Percentiles rank a stretch among this genome's conserved stretches.
Evolutionary conservation across 2,329 filamentous ascomycete genomes (phyloP).

Genomic region (Scleromitrula shiraiana): DNA sequence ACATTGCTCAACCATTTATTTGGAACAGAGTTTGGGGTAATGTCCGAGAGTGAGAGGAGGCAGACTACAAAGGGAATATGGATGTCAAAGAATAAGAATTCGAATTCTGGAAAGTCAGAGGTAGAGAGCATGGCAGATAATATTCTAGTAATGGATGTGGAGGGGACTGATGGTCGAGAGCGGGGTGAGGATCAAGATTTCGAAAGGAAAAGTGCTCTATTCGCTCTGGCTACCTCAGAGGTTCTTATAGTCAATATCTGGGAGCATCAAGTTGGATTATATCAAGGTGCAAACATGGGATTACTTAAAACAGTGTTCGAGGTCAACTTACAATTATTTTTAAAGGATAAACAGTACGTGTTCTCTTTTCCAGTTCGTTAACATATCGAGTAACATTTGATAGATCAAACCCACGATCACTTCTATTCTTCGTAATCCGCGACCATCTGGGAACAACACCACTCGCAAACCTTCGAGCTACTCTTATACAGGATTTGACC

Average conservation of each 20-base stretch:
- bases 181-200: conserved; percentile 98
- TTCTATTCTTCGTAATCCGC: conserved; percentile 97
- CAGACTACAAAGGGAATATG: conserved; percentile 99
- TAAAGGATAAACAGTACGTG: conserved; percentile 85
- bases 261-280: conserved; percentile 97
- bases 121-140: conserved; percentile 79
- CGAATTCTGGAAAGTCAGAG: conserved; percentile 39
- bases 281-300: conserved; percentile 98
- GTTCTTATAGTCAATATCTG: conserved; percentile 98
- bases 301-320: conserved; percentile 98
- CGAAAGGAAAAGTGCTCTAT: conserved; percentile 94
- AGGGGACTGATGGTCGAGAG: conserved; percentile 93
- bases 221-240: conserved; percentile 94
- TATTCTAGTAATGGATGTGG: conserved; percentile 98
- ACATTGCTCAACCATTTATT: conserved; percentile 95
- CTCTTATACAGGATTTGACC: conserved; percentile 79
- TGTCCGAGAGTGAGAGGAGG: conserved; percentile 87
- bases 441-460: conserved; percentile 93
- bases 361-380: conserved; percentile 6
- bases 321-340: conserved; percentile 92
- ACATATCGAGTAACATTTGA: conserved; percentile 19
- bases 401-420: conserved; percentile 77
- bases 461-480: conserved; percentile 80
- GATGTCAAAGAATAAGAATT: conserved; percentile 92
- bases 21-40: conserved; percentile 92